Evolutionary conservation across 148 eudicot species (phyloP).

Genomic region (Camellia sinensis): DNA sequence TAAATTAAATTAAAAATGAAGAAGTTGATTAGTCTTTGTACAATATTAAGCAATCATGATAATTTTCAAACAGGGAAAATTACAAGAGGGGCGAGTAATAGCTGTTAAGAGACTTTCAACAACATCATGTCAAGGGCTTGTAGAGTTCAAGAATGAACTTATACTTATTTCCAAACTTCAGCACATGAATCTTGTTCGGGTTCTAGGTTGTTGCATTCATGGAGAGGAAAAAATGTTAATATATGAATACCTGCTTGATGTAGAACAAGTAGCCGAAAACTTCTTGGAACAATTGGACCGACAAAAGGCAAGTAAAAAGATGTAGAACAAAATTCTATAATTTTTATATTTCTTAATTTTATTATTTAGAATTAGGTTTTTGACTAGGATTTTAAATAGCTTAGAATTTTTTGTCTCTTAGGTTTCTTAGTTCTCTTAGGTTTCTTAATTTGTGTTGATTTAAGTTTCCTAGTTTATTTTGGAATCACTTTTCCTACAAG

Average conservation of each 20-base stretch:
- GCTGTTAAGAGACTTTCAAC: constrained; percentile 23
- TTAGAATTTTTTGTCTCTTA: too few species aligned
- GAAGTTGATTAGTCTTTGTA: not conserved
- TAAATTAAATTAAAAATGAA: not conserved
- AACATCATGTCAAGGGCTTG: constrained; percentile 25
- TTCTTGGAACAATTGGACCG: too few species aligned
- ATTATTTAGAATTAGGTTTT: too few species aligned
- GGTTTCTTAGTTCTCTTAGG: too few species aligned
- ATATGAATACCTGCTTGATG: constrained; percentile 25
- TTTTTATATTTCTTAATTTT: too few species aligned
- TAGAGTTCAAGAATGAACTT: constrained; percentile 25
- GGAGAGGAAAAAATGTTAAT: constrained; percentile 25
- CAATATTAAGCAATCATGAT: not conserved
- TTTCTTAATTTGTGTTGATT: too few species aligned
- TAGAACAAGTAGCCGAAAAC: too few species aligned
- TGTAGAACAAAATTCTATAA: too few species aligned
- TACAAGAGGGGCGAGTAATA: constrained; percentile 19
- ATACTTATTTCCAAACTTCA: constrained; percentile 20
- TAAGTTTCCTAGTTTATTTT: too few species aligned
- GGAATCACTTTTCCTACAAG: too few species aligned
- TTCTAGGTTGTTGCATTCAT: constrained; percentile 21
- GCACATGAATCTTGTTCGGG: constrained; percentile 22
- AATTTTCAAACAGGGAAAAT: constrained; percentile 6
- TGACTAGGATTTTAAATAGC: too few species aligned
- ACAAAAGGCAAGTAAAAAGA: too few species aligned